phyloP scores from a whole-genome alignment of 2,329 filamentous ascomycete species.

The Talaromyces sp. region DNA sequence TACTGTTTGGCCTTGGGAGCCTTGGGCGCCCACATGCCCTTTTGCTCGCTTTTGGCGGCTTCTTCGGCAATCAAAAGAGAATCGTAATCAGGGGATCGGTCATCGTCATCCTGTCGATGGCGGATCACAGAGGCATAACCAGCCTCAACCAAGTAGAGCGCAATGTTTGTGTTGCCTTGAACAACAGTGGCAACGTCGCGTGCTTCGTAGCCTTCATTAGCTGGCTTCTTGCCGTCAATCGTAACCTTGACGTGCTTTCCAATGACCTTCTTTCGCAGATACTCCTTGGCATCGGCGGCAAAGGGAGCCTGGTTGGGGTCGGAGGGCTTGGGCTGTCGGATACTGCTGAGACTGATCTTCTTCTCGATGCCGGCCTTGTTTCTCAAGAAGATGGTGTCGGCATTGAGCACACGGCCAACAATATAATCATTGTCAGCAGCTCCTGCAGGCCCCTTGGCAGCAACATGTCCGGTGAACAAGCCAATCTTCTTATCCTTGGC shows the following conservation, averaged over 20 bases:
- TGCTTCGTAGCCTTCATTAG: constrained; percentile 84
- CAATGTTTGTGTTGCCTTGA: constrained; percentile 79
- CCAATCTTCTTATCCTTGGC: constrained; percentile 73
- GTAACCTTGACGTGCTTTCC: constrained; percentile 89
- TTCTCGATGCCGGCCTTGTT: constrained; percentile 82
- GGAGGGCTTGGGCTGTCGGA: constrained; percentile 83
- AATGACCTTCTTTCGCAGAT: constrained; percentile 85
- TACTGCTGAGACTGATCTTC: constrained; percentile 84
- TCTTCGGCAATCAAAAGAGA: constrained; percentile 41
- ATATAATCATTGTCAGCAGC: constrained; percentile 68
- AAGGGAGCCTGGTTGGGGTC: constrained; percentile 86
- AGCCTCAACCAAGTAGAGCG: constrained; percentile 77
- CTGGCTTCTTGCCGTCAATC: constrained; percentile 85
- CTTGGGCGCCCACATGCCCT: constrained; percentile 94
- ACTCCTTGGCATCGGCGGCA: constrained; percentile 91
- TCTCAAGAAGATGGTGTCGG: constrained; percentile 81
- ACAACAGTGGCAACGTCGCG: constrained; percentile 88
- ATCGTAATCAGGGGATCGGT: constrained; percentile 91
- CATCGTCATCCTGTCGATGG: constrained; percentile 89
- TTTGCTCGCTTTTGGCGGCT: constrained; percentile 73
- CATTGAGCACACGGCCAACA: constrained; percentile 78
- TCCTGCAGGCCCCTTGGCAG: constrained; percentile 53
- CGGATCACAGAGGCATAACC: constrained; percentile 92
- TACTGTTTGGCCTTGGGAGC: constrained; percentile 75
- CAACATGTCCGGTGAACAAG: constrained; percentile 74